Evolutionary conservation across 805 yeast genomes (phyloP).

Genomic region (Pichia heedii): DNA sequence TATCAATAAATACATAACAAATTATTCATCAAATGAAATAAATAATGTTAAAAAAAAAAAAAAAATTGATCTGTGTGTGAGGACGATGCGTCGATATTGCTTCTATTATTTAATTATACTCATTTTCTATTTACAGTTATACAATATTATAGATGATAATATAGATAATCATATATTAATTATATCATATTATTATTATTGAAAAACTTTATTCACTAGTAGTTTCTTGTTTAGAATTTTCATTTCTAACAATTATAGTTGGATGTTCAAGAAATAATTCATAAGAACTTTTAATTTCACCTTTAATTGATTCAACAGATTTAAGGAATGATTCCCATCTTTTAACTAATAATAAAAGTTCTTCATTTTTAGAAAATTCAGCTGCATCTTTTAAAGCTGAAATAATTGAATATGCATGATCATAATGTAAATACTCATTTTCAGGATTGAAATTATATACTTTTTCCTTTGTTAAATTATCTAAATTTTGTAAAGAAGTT

Average conservation of each 20-base stretch:
- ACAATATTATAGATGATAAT: too few species aligned
- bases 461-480: conserved; percentile 1
- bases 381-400: conserved; percentile 9
- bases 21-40: too few species aligned
- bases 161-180: too few species aligned
- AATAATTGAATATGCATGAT: conserved; percentile 10
- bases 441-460: conserved; percentile 3
- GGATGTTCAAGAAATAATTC: conserved; percentile 1
- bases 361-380: not conserved
- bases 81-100: not conserved
- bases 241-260: not conserved
- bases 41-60: too few species aligned
- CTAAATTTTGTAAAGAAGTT: conserved; percentile 1
- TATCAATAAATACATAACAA: too few species aligned
- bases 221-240: not conserved
- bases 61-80: too few species aligned
- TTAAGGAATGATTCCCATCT: conserved; percentile 5
- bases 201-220: too few species aligned
- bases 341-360: conserved; percentile 1
- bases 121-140: too few species aligned
- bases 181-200: too few species aligned
- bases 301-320: conserved; percentile 5
- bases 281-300: conserved; percentile 1
- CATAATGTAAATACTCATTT: conserved; percentile 7
- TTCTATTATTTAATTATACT: too few species aligned